These are phyloP conservation scores for Achaetomiella virescens DNA, from an alignment of 495 filamentous ascomycete genomes.

Conservation along the genomic window DNA sequence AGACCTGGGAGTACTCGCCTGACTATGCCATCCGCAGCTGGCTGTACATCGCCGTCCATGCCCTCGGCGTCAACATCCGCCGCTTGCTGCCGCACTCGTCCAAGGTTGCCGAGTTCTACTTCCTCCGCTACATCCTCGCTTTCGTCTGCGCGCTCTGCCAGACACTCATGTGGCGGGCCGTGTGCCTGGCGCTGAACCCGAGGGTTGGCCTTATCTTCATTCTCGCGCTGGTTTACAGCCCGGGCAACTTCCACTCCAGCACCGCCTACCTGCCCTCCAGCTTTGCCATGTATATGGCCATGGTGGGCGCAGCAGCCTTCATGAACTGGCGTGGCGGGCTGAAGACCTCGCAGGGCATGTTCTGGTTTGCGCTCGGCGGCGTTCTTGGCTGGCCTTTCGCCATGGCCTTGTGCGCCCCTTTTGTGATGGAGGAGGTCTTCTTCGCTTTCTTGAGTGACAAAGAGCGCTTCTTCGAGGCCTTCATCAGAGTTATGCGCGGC, in stretches of 20 bases:
- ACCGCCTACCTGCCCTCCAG: constrained; percentile 84
- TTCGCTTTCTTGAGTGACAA: constrained; percentile 53
- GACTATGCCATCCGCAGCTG: constrained; percentile 94
- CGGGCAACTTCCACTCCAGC: constrained; percentile 91
- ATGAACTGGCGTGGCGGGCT: constrained; percentile 74
- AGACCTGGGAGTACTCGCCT: constrained; percentile 99
- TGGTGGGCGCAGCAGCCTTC: constrained; percentile 81
- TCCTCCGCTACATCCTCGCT: constrained; percentile 68
- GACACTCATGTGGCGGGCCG: constrained; percentile 67
- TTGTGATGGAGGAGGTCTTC: constrained; percentile 68
- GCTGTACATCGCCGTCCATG: constrained; percentile 86
- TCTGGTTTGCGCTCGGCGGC: constrained; percentile 87
- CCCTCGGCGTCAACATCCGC: constrained; percentile 57
- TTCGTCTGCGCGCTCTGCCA: constrained; percentile 72
- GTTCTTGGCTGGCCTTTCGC: constrained; percentile 95
- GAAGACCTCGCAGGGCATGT: constrained; percentile 73
- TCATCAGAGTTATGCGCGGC: constrained; percentile 60
- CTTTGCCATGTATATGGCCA: constrained; percentile 93
- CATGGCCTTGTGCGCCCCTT: constrained; percentile 72
- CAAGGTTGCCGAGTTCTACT: constrained; percentile 76
- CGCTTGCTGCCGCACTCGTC: constrained; percentile 54
- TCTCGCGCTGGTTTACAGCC: constrained; percentile 64
- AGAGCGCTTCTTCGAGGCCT: constrained; percentile 48
- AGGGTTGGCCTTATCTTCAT: constrained; percentile 80
- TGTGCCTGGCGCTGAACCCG: constrained; percentile 67